Base-by-base conservation (phyloP, 768 basidiomycete species). In the Mycena albidolilacea region DNA sequence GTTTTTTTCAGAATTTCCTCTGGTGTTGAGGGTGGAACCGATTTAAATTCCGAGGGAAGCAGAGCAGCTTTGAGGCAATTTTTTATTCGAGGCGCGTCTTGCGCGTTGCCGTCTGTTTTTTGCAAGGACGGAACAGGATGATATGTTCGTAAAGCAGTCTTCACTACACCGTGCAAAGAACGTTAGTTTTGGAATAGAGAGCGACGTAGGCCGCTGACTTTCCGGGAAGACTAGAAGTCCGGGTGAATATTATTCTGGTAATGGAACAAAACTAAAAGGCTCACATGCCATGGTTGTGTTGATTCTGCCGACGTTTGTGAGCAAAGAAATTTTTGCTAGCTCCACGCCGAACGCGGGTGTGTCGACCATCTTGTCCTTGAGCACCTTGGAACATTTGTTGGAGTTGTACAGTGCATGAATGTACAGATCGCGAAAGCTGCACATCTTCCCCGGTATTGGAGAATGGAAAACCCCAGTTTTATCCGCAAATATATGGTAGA, bases 61-160 rank as follows among this genome's bases (percentile, higher is more conserved):
- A 93, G 84, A 43, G 93, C 92, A 48, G 93, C 94, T 79, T 96
- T 97, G 63, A 97, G 86, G 80, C 93, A 93, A 74, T 95, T 95
- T 82, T 97, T 97, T 82, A 97, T 95, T 72, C 96, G 90, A 23
- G 96, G 95, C 50, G 95, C 95, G 80, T 97, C 95, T 80, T 96
- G 95, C 8, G 95, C 90, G 80, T 96, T 95, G 19, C 93, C 93
- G 75, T 93, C 92, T 17, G 95, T 94, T 84, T 94, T 94, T 80
- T 97, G 95, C 37, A 97, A 84, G 39, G 93, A 93, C 11, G 96
- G 96, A n/a, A 96, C 91, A 38, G 96, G 95, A 78, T 97, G 96
- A 81, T 97, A 97, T 66, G 94, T 95, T 79, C 95, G 86, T 67
- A 97, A 85, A 21, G 94, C 93, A 7, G 96, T 97, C 82, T 95